Evolutionary conservation across 257 asterid species (phyloP), one percentile per base, ranked within the genome.

Genomic region (Solanum appendiculatum): DNA sequence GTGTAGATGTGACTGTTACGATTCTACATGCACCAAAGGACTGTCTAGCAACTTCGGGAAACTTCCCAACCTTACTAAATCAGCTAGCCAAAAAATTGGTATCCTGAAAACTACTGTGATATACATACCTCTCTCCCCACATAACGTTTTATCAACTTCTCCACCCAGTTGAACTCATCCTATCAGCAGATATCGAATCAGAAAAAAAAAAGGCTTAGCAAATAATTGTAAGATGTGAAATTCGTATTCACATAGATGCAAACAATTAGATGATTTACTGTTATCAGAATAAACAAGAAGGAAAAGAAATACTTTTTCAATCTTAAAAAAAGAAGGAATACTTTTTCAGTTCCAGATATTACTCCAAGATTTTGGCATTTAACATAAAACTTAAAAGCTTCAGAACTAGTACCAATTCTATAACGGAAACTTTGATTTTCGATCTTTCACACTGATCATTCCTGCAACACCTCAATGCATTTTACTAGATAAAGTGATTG

Each of bases 151-250:
- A 97, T 93, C 92, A 97, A 85, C 88, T 66, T 87, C 86, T 88
- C 94, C 89, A 88, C 91, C 99, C 99, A 97, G 60, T 93, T 93
- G 77, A 97, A 94, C 92, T 97, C 99, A 82, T 93, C 94, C 99
- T 96, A 93, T 44, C 84, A 78, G 64, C 63, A 81, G 29, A 46
- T 1, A 48, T 29, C 1, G 27, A 46, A 25, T 23, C 60, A 25
- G 51, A 42, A 27, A 15, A 77, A 15, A 77, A 23, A 4, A 16
- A 48, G 40, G 25, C 18, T 48, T 81, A 81, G 85, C 68, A 81
- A 58, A 63, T 84, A 69, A 83, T 77, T 69, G 63, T 40, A 75
- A 87, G 66, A 66, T 72, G 46, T 39, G 21, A 86, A 87, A 9
- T n/a, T 60, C 48, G 7, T 14, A 81, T 46, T 68, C 1, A 16